Conservation (phyloP, 2,329 filamentous ascomycete genomes). For the Tolypocladium endophyticum region DNA sequence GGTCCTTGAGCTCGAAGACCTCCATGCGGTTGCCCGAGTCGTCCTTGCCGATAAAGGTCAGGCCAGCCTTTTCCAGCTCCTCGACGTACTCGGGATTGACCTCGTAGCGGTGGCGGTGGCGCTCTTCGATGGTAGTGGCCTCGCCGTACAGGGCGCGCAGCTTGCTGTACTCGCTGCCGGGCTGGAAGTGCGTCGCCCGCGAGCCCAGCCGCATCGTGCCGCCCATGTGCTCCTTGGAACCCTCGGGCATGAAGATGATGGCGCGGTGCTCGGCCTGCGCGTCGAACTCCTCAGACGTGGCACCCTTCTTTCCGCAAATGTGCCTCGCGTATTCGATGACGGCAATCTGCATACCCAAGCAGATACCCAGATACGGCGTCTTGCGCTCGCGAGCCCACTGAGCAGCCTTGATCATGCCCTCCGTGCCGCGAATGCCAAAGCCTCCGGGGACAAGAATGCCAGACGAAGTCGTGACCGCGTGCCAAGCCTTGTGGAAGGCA, state of each 20-base stretch:
- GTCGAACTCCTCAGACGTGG: conserved; percentile 46
- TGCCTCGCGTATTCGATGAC: conserved; percentile 82
- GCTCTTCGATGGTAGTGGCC: conserved; percentile 49
- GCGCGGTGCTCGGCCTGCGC: conserved; percentile 52
- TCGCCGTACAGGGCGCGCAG: conserved; percentile 65
- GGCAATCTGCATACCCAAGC: conserved; percentile 85
- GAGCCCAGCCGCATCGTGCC: conserved; percentile 81
- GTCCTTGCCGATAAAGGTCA: conserved; percentile 72
- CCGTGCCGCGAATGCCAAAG: conserved; percentile 71
- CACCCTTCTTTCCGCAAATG: conserved; percentile 51
- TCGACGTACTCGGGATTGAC: conserved; percentile 74
- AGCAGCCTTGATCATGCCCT: conserved; percentile 84
- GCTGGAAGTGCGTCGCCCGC: conserved; percentile 65
- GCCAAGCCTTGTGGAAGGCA: conserved; percentile 46
- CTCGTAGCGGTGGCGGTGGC: conserved; percentile 84
- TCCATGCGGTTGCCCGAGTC: conserved; percentile 72
- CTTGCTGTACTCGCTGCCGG: conserved; percentile 65
- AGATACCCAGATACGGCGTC: conserved; percentile 79
- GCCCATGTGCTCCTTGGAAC: conserved; percentile 48
- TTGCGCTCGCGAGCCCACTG: conserved; percentile 78
- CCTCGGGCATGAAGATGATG: conserved; percentile 88
- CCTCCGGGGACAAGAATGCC: conserved; percentile 53
- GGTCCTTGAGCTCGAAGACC: conserved; percentile 69
- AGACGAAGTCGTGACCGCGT: conserved; percentile 1
- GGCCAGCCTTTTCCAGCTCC: conserved; percentile 54